Base-by-base conservation (phyloP, 306 rosid genomes). In the Geum urbanum region DNA sequence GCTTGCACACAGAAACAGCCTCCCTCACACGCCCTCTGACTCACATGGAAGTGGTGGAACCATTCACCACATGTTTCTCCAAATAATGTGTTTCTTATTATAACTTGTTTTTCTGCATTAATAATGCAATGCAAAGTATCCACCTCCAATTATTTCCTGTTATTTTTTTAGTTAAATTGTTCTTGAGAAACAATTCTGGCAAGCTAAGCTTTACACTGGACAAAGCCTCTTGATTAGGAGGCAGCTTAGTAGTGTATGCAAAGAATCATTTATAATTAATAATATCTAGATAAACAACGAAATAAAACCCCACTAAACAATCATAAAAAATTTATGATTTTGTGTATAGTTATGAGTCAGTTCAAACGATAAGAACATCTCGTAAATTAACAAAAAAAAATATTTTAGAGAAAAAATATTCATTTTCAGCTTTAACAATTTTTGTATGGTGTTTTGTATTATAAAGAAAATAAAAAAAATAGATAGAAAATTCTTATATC, bases 21-120 rank as follows among this genome's bases (percentile, higher is more conserved):
- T 27, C 32, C 39, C 61, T 56, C 61, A 56, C 16, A 24, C 41
- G 43, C 9, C 19, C 63, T 27, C 63, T 5, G 22, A 24, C 63
- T 57, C 41, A 27, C 63, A 57, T 57, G 63, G 63, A 57, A n/a
- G n/a, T n/a, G n/a, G n/a, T n/a, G n/a, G n/a, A 57, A 9, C 62
- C 22, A 24, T 57, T 18, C 24, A 11, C 10, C 10, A 27, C 43
- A 13, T 22, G 41, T 27, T 57, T 24, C 32, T 14, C 18, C 18
- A 22, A 32, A 57, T 57, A 57, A 57, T 57, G 43, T 7, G n/a
- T 22, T n/a, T 57, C 43, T 5, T 57, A 27, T 13, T 57, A 0
- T 27, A 32, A 3, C 32, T 27, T 27, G 32, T 11, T 24, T 27
- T 15, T 56, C 22, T 27, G 4, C 41, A 0, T 57, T 13, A 27